phyloP scores from a whole-genome alignment of 2,329 filamentous ascomycete genomes.

The Chaetomium olivaceum region DNA sequence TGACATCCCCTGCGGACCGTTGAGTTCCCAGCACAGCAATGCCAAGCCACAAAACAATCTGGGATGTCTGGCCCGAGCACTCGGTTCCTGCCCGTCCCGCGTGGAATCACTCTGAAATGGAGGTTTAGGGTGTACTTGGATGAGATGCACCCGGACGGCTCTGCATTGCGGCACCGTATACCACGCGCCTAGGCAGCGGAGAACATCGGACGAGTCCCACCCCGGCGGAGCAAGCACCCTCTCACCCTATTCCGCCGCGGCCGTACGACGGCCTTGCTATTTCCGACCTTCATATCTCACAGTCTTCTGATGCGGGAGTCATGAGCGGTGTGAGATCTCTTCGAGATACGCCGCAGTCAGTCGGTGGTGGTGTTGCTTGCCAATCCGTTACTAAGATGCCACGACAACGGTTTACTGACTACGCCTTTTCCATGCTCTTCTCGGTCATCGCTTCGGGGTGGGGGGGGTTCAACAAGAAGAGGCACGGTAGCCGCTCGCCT shows the following conservation, averaged over 20 bases:
- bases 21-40: neutral
- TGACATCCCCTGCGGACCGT: slow-evolving; percentile 15
- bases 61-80: neutral
- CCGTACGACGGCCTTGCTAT: neutral
- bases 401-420: slow-evolving; percentile 17
- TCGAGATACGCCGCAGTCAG: neutral
- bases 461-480: slow-evolving; percentile 12
- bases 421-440: neutral
- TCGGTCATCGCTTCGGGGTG: neutral
- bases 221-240: neutral
- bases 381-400: neutral
- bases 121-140: too few species aligned
- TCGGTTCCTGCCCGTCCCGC: slow-evolving; percentile 13
- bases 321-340: slow-evolving; percentile 12
- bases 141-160: neutral
- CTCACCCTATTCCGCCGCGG: neutral
- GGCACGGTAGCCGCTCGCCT: slow-evolving; percentile 9
- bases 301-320: neutral
- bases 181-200: slow-evolving; percentile 14
- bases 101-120: neutral
- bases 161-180: slow-evolving; percentile 14
- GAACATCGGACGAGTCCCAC: slow-evolving; percentile 7
- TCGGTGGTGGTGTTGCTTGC: neutral
- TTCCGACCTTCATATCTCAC: neutral
- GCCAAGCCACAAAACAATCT: slow-evolving; percentile 10